A percentile compares a stretch with the other conserved stretches of the same genome.
Conservation (phyloP, 345 rosid species). For the Camelina neglecta region DNA sequence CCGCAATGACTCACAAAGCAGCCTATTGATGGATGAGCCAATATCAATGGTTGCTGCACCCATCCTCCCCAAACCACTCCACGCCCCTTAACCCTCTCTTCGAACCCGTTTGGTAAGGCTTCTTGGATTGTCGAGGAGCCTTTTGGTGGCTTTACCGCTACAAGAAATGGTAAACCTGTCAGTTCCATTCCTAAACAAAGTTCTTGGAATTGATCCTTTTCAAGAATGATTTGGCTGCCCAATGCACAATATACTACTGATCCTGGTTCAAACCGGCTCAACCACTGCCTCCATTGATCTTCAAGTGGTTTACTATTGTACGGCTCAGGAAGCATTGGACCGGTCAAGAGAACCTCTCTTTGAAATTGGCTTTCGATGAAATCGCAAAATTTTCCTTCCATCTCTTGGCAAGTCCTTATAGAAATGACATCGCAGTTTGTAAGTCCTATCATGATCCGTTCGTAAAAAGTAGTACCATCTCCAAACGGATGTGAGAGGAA, state of each 20-base stretch:
- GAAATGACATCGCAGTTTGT: conserved; percentile 56
- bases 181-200: conserved; percentile 65
- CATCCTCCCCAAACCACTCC: conserved; percentile 60
- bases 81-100: conserved; percentile 57
- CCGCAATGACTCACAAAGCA: conserved; percentile 82
- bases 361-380: conserved; percentile 54
- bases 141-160: conserved; percentile 61
- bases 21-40: conserved; percentile 61
- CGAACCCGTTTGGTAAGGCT: conserved; percentile 73
- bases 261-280: conserved; percentile 47
- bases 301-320: conserved; percentile 39
- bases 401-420: conserved; percentile 66
- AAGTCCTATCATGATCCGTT: conserved; percentile 48
- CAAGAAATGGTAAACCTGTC: conserved; percentile 61
- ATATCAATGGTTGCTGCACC: conserved; percentile 58
- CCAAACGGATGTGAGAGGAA: conserved; percentile 62
- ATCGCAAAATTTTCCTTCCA: conserved; percentile 62
- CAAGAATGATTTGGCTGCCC: conserved; percentile 66
- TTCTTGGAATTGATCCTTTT: conserved; percentile 68
- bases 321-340: conserved; percentile 62
- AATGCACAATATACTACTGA: conserved; percentile 67
- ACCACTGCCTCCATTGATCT: conserved; percentile 61
- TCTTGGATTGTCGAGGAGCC: conserved; percentile 57
- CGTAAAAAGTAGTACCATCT: conserved; percentile 57
- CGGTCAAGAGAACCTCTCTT: conserved; percentile 57